A percentile compares a stretch with the other conserved stretches of the same genome.
Evolutionary conservation across 805 yeast genomes (phyloP).

Genomic region (Torulaspora gathmanii): DNA sequence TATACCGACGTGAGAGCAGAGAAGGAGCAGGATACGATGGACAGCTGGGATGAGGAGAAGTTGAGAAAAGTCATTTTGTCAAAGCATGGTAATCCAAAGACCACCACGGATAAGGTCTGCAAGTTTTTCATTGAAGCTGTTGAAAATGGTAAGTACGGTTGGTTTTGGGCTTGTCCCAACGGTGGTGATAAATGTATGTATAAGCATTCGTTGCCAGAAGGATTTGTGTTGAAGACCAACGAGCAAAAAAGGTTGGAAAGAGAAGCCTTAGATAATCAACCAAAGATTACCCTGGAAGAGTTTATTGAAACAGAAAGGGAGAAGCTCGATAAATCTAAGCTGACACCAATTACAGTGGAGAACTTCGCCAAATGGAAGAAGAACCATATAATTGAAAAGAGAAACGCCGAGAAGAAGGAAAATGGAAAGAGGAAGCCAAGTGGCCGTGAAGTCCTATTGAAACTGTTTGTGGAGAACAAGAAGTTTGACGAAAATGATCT

Average conservation of each 20-base stretch:
- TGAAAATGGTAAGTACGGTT: slow-evolving; percentile 94
- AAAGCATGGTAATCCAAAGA: slow-evolving; percentile 90
- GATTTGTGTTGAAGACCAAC: slow-evolving; percentile 93
- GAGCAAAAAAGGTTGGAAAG: slow-evolving; percentile 90
- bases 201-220: slow-evolving; percentile 93
- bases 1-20: slow-evolving; percentile 77
- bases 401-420: slow-evolving; percentile 39
- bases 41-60: slow-evolving; percentile 94
- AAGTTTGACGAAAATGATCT: slow-evolving; percentile 48
- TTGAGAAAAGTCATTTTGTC: slow-evolving; percentile 78
- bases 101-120: slow-evolving; percentile 94
- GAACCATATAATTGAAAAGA: slow-evolving; percentile 57
- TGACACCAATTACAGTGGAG: slow-evolving; percentile 84
- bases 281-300: slow-evolving; percentile 90
- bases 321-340: slow-evolving; percentile 60
- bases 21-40: slow-evolving; percentile 85
- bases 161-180: slow-evolving; percentile 98
- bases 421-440: slow-evolving; percentile 48
- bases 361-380: slow-evolving; percentile 80
- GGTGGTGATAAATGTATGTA: slow-evolving; percentile 92
- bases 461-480: slow-evolving; percentile 53
- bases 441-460: slow-evolving; percentile 66
- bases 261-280: slow-evolving; percentile 75
- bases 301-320: slow-evolving; percentile 91
- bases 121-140: slow-evolving; percentile 93